Conservation (phyloP, 73 alveolate genomes). For the Paramecium caudatum region DNA sequence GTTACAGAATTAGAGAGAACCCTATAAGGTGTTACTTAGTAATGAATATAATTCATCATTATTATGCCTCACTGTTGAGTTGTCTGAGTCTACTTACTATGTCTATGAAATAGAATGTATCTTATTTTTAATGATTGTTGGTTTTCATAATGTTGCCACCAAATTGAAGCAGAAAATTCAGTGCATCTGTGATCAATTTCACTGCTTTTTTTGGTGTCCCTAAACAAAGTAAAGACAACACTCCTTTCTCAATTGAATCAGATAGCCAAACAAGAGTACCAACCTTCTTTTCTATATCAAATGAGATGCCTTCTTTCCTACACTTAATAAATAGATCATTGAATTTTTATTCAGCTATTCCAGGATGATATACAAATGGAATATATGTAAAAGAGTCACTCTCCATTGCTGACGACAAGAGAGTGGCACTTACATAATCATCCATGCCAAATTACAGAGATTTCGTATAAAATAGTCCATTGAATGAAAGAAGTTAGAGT, state of each 20-base stretch:
- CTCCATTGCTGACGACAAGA: constrained; percentile 18
- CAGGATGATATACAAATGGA: constrained; percentile 58
- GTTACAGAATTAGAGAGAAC: background rate
- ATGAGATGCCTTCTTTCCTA: constrained; percentile 48
- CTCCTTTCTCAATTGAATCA: constrained; percentile 45
- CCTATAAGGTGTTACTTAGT: background rate
- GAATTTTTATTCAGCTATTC: constrained; percentile 57
- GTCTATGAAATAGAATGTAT: constrained; percentile 37
- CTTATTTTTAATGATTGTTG: background rate
- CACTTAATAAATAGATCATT: constrained; percentile 43
- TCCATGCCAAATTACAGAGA: constrained; percentile 48
- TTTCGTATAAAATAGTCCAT: constrained; percentile 31
- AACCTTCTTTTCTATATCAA: constrained; percentile 41
- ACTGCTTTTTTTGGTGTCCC: constrained; percentile 66
- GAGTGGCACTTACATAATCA: constrained; percentile 28
- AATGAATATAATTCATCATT: constrained; percentile 41
- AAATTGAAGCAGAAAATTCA: constrained; percentile 38
- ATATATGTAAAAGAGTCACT: constrained; percentile 32
- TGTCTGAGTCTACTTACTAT: constrained; percentile 55
- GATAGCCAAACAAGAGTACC: constrained; percentile 49
- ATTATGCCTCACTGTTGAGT: constrained; percentile 54
- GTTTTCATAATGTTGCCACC: constrained; percentile 32
- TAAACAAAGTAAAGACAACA: constrained; percentile 18
- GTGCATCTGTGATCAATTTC: constrained; percentile 33
- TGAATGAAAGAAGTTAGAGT: background rate